A percentile compares a stretch with the other conserved stretches of the same genome.
These are phyloP conservation scores for Rubroboletus satanas DNA, from an alignment of 768 basidiomycete species.

Conservation along the genomic window DNA sequence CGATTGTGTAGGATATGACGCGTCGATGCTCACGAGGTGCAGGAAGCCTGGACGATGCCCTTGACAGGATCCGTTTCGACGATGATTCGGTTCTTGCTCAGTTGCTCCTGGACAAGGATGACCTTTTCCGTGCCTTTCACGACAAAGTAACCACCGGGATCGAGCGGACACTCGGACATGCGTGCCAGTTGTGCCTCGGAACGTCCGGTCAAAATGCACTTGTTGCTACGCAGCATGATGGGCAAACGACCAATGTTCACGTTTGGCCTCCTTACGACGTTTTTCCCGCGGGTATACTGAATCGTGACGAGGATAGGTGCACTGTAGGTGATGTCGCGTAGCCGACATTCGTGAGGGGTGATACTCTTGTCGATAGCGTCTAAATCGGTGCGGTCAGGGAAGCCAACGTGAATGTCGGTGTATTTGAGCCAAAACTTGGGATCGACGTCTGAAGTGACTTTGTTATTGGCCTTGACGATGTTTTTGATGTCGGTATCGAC, in stretches of 20 bases:
- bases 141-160: conserved; percentile 99
- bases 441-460: conserved; percentile 94
- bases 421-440: conserved; percentile 97
- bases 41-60: conserved; percentile 88
- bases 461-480: conserved; percentile 89
- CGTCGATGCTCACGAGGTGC: conserved; percentile 74
- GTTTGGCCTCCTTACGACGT: conserved; percentile 75
- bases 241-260: conserved; percentile 89
- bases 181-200: conserved; percentile 80
- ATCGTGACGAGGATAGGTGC: conserved; percentile 93
- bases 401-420: conserved; percentile 90
- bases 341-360: conserved; percentile 95
- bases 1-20: not conserved
- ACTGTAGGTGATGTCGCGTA: conserved; percentile 92
- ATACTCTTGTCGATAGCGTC: conserved; percentile 75
- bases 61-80: conserved; percentile 92
- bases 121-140: conserved; percentile 99
- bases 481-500: conserved; percentile 97
- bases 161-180: conserved; percentile 95
- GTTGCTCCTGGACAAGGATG: conserved; percentile 96
- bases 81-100: conserved; percentile 98
- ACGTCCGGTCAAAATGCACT: conserved; percentile 82
- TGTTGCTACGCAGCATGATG: conserved; percentile 95
- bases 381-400: conserved; percentile 84
- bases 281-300: conserved; percentile 90